Base-by-base conservation (phyloP, 192 early-diverging fungal genomes). In the Thoreauomyces humboldtii region DNA sequence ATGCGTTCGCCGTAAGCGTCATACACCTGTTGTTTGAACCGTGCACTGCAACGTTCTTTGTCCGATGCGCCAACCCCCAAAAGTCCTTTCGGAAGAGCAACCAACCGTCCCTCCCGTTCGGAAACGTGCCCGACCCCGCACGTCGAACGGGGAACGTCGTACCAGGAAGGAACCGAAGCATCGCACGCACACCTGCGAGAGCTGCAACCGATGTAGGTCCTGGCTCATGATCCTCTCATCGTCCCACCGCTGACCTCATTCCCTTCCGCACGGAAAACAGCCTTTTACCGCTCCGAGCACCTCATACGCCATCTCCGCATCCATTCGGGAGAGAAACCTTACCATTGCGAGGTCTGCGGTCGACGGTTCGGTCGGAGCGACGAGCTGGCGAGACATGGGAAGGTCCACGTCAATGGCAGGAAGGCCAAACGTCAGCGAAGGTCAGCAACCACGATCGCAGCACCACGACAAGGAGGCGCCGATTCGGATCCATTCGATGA, bases 261-360 rank as follows among this genome's bases (percentile, higher is more conserved):
- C 25, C 47, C n/a, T 50, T 7, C 11, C 22, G 25, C 12, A n/a
- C 22, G 7, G 15, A 7, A 50, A 17, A 9, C 33, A 62, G 63
- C 32, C 5, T 95, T 95, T 73, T 84, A 87, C 59, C 86, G 93
- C 21, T 76, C 88, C 21, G 91, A 94, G 70, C 92, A 95, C 64
- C 84, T 94, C 56, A 86, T 85, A 35, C 90, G 92, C 46, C 92
- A 95, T 60, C 80, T 87, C 59, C 86, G 90, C 59, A 91, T 89
- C 31, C 93, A 95, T 69, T 90, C 91, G 12, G 89, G 90, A 38
- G 85, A 86, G 57, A 88, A 87, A 61, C 93, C 93, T 19, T 92
- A 88, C 62, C 75, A 69, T 27, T 95, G 93, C 71, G 76, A 74
- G 0, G 78, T 85, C 22, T 95, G 93, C 61, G 85, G 79, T 55